Evolutionary conservation across 805 yeast genomes (phyloP), one percentile per base, ranked within the genome.

Genomic region (Ogataea populi-albae): DNA sequence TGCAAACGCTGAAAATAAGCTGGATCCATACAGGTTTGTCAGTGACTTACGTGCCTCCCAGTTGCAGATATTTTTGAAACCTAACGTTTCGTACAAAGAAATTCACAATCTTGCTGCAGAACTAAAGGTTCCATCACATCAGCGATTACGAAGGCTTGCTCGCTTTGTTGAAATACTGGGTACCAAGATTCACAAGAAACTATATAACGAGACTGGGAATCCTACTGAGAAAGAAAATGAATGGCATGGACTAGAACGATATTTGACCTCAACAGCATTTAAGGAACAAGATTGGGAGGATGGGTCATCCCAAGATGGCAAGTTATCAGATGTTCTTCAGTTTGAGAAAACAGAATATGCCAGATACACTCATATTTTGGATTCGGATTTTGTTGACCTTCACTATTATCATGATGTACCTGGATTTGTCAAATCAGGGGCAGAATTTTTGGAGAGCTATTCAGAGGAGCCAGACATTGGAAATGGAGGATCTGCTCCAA

Each of bases 211-310:
- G 8, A 23, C 17, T 7, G 4, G 16, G 10, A 23, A 23, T 6
- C 17, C 38, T 3, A 37, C 46, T n/a, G 30, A 41, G 6, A 43
- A 49, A 9, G 41, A 36, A 2, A 57, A 50, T 27, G 32, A 43
- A 5, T 91, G 98, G 98, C 72, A 65, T 42, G 98, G 98, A 1
- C 61, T 91, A 17, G 65, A 76, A 10, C 70, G 93, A 23, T 91
- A 89, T 54, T 54, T 77, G n/a, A 49, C 57, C n/a, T 22, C 43
- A 4, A 24, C 40, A 5, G 38, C 37, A 5, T 26, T 23, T 8
- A 60, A 55, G 5, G 65, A 68, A 3, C 45, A 57, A 10, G 65
- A 55, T n/a, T 55, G 55, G 26, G 50, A 39, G 3, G 22, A 25
- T 18, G 37, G 24, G 12, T 21, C 25, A 17, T 35, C 30, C 5